phyloP scores from a whole-genome alignment of 768 basidiomycete species.

The Mycena galericulata region DNA sequence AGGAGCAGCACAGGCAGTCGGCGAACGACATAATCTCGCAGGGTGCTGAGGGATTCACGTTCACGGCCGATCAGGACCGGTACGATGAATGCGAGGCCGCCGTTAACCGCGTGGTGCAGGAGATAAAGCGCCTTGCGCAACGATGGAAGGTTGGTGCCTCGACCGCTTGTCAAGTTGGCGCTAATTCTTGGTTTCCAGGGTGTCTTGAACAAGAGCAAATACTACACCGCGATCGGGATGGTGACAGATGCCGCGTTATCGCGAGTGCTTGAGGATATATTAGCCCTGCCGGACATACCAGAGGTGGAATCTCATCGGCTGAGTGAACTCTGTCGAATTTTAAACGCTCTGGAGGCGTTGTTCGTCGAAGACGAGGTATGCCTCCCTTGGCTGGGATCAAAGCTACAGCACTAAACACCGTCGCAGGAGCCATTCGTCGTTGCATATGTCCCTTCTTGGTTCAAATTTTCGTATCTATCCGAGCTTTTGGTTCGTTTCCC shows the following conservation, averaged over 20 bases:
- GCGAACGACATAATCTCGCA: conserved; percentile 61
- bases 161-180: not conserved
- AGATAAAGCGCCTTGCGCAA: conserved; percentile 72
- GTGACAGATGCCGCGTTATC: conserved; percentile 77
- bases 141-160: conserved; percentile 73
- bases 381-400: not conserved
- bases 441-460: conserved; percentile 91
- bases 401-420: conserved; percentile 3
- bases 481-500: conserved; percentile 82
- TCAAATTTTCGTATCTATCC: conserved; percentile 94
- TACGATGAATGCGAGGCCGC: conserved; percentile 83
- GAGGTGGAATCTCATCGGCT: conserved; percentile 87
- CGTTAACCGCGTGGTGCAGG: conserved; percentile 69
- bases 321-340: conserved; percentile 83
- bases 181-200: conserved; percentile 53
- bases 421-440: conserved; percentile 80
- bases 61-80: conserved; percentile 76
- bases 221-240: conserved; percentile 77
- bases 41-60: conserved; percentile 73
- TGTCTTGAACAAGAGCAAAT: conserved; percentile 77
- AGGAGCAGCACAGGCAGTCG: conserved; percentile 63
- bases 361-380: conserved; percentile 79
- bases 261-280: conserved; percentile 76
- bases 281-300: conserved; percentile 87
- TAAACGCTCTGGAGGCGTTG: conserved; percentile 83